Conservation (phyloP, 371 early-diverging fungal species). For the Mucor saturninus region DNA sequence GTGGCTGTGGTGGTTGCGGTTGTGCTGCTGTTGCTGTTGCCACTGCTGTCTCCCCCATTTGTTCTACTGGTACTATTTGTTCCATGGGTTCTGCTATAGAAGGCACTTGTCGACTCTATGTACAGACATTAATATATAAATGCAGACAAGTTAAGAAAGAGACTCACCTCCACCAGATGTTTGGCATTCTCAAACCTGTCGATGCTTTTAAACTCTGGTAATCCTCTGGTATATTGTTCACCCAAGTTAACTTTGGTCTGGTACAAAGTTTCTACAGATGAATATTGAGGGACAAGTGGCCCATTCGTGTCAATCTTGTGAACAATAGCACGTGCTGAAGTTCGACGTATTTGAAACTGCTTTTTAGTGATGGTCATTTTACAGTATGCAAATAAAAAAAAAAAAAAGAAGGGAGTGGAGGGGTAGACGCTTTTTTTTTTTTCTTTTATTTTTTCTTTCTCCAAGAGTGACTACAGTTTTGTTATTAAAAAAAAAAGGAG, state of each 20-base stretch:
- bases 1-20: background rate
- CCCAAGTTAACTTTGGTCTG: constrained; percentile 3
- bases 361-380: constrained; percentile 19
- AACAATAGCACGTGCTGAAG: constrained; percentile 10
- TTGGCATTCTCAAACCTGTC: constrained; percentile 20
- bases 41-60: background rate
- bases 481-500: background rate
- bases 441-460: background rate
- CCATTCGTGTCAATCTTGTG: constrained; percentile 11
- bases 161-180: constrained; percentile 10
- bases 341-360: constrained; percentile 11
- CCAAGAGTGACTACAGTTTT: background rate
- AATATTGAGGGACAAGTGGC: constrained; percentile 11
- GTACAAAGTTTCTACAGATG: constrained; percentile 12
- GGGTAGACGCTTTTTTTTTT: background rate
- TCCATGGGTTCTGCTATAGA: background rate
- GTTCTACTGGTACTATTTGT: background rate
- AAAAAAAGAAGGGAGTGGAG: background rate
- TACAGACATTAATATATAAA: background rate
- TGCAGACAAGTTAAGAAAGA: too few species aligned
- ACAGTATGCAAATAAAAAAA: background rate
- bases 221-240: constrained; percentile 19
- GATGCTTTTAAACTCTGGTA: constrained; percentile 10
- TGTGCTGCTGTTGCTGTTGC: background rate
- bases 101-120: background rate